Evolutionary conservation across 2,329 filamentous ascomycete species (phyloP), one percentile per base, ranked within the genome.

Genomic region (Corinectria fuckeliana): DNA sequence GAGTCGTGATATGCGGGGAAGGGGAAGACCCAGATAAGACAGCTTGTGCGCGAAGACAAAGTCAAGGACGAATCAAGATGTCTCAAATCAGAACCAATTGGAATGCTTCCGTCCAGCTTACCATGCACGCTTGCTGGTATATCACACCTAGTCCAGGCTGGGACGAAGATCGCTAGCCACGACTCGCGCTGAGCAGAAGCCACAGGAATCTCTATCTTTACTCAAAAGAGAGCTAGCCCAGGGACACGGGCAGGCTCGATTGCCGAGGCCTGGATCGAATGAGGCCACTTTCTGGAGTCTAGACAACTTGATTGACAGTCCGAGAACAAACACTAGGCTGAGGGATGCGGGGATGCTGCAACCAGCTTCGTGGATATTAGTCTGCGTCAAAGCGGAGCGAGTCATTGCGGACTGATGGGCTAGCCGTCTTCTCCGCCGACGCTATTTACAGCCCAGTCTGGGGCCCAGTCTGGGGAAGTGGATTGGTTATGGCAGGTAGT

Each of bases 111-210:
- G 13, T 25, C 14, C 7, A 25, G 2, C 5, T 16, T 5, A 14
- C 8, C 41, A 21, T 25, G 14, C 21, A n/a, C 14, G 41, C 41
- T 26, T 26, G 10, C 21, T 13, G 25, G 21, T 9, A 26, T 9
- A 13, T 34, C 32, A 10, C 50, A n/a, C n/a, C n/a, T n/a, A n/a
- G 13, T 23, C 26, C 26, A 20, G 11, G 25, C 16, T 23, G 39
- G 26, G 50, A 10, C 18, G 48, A 38, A 30, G 50, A 58, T 58
- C 56, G 56, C 36, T 42, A 7, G 32, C 8, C 50, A 42, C 50
- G 56, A 58, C 42, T 58, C 50, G 26, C 36, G 56, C 11, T 14
- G 7, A 25, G 49, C 25, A 49, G 21, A 45, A 34, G 25, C 18
- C 28, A 5, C 50, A 44, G 50, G 56, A 25, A 34, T 42, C 10